phyloP scores from a whole-genome alignment of 1,284 basidiomycete species.

The Tylopilus orsonianus region DNA sequence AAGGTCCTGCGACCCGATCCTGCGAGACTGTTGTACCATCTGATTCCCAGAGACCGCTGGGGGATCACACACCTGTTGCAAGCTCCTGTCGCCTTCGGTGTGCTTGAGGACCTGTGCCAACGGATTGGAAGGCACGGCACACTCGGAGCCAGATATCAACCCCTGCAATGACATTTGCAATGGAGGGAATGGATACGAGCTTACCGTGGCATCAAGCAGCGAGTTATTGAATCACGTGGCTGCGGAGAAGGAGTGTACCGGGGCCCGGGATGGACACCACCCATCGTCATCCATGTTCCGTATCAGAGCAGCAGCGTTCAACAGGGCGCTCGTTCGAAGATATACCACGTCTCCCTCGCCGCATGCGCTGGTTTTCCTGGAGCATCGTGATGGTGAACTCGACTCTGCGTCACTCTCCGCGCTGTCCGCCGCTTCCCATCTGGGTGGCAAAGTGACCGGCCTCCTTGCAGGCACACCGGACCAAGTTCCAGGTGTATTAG shows the following conservation, averaged over 20 bases:
- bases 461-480: constrained; percentile 78
- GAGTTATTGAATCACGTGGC: constrained; percentile 21
- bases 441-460: constrained; percentile 89
- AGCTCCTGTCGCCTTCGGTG: constrained; percentile 84
- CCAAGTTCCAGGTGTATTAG: constrained; percentile 68
- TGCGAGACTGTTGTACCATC: constrained; percentile 31
- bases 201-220: too few species aligned
- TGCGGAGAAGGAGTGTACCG: background rate
- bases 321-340: constrained; percentile 39
- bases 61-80: constrained; percentile 66
- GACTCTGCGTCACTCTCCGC: constrained; percentile 88
- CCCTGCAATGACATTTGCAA: constrained; percentile 67
- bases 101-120: constrained; percentile 91
- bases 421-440: constrained; percentile 81
- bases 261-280: background rate
- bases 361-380: constrained; percentile 83
- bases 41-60: background rate
- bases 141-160: constrained; percentile 90
- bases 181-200: background rate
- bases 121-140: constrained; percentile 83
- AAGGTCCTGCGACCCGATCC: constrained; percentile 75
- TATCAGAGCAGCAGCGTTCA: constrained; percentile 26
- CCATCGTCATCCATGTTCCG: constrained; percentile 38
- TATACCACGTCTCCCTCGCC: constrained; percentile 60
- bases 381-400: constrained; percentile 82